Percentiles rank a stretch among this genome's conserved stretches.
Evolutionary conservation across 768 basidiomycete genomes (phyloP).

Genomic region (Russula olivacea): DNA sequence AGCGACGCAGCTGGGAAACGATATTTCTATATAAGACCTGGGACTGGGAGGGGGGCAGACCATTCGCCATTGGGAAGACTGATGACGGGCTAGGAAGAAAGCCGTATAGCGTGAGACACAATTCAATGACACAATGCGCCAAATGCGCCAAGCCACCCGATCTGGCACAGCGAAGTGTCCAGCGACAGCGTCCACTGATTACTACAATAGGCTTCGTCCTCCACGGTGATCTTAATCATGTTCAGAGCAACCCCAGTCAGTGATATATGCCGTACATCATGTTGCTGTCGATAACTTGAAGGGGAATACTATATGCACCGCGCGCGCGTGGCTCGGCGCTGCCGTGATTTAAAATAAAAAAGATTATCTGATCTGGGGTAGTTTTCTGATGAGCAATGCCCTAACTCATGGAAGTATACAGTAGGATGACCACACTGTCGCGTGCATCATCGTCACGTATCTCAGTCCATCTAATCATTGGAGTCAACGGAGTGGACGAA

Average conservation of each 20-base stretch:
- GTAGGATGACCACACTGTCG: neutral
- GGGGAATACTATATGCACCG: too few species aligned
- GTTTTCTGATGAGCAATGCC: neutral
- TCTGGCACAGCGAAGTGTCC: too few species aligned
- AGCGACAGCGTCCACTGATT: too few species aligned
- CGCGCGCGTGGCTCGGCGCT: neutral
- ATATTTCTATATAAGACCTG: too few species aligned
- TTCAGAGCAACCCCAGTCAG: neutral
- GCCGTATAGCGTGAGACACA: too few species aligned
- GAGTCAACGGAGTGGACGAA: neutral
- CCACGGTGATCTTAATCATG: neutral
- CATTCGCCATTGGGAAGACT: too few species aligned
- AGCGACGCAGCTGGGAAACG: neutral
- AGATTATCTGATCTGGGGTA: neutral
- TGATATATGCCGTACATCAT: neutral
- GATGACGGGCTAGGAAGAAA: too few species aligned
- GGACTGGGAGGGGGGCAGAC: too few species aligned
- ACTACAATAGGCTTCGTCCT: too few species aligned
- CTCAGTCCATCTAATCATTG: neutral
- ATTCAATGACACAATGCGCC: too few species aligned
- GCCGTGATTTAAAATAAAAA: neutral
- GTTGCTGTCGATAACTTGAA: too few species aligned
- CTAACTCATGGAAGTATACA: neutral
- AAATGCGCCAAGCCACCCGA: too few species aligned
- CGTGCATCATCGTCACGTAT: neutral